Conservation (phyloP, 1,284 basidiomycete genomes). For the Prillingera fragicola region DNA sequence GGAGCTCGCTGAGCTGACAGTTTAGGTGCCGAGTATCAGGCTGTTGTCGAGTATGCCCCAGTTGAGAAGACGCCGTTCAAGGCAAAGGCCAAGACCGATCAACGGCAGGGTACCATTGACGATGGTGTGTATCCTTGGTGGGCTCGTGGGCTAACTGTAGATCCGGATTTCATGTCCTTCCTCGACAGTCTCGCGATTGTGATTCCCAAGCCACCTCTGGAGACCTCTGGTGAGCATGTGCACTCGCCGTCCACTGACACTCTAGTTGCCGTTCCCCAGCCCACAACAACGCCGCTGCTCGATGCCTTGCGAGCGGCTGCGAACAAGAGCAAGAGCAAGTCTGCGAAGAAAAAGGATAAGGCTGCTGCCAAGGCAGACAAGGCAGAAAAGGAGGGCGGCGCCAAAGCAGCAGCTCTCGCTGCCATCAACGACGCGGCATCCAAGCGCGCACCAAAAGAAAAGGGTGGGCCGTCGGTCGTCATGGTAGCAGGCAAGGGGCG, state of each 20-base stretch:
- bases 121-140: slow-evolving; percentile 31
- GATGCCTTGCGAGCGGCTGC: slow-evolving; percentile 66
- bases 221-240: slow-evolving; percentile 60
- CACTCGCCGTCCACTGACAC: slow-evolving; percentile 2
- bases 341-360: slow-evolving; percentile 49
- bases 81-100: slow-evolving; percentile 39
- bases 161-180: slow-evolving; percentile 76
- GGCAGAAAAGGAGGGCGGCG: slow-evolving; percentile 3
- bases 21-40: slow-evolving; percentile 75
- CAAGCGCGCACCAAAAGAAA: slow-evolving; percentile 27
- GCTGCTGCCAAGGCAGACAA: slow-evolving; percentile 54
- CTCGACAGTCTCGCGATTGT: slow-evolving; percentile 54
- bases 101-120: slow-evolving; percentile 43
- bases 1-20: not conserved
- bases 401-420: slow-evolving; percentile 31
- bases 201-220: slow-evolving; percentile 50
- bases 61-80: slow-evolving; percentile 62
- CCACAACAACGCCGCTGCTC: slow-evolving; percentile 75
- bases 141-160: slow-evolving; percentile 47
- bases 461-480: slow-evolving; percentile 12
- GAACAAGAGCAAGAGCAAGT: slow-evolving; percentile 11
- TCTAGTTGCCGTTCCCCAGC: slow-evolving; percentile 24
- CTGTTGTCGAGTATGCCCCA: slow-evolving; percentile 89
- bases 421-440: slow-evolving; percentile 31
- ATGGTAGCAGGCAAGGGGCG: slow-evolving; percentile 42